These are phyloP conservation scores for Bondarzewia mesenterica DNA, from an alignment of 1,284 basidiomycete genomes.

Conservation along the genomic window DNA sequence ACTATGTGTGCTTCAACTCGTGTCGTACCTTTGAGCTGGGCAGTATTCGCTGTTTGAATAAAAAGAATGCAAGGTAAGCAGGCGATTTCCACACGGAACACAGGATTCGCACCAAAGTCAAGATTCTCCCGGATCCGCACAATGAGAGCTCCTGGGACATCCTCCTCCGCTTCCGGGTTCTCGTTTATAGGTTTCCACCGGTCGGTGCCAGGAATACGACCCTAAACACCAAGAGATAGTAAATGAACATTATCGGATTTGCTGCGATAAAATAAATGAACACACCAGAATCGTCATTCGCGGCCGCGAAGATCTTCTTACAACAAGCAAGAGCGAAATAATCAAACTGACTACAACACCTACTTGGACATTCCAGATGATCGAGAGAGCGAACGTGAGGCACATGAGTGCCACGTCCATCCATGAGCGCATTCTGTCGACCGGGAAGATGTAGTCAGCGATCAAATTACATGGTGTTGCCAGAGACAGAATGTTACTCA, in stretches of 20 bases:
- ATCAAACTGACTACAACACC: conserved; percentile 82
- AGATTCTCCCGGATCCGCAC: conserved; percentile 76
- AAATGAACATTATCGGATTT: neutral
- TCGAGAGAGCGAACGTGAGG: conserved; percentile 76
- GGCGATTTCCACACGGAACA: neutral
- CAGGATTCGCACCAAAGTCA: conserved; percentile 55
- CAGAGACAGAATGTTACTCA: conserved; percentile 27
- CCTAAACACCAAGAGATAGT: conserved; percentile 31
- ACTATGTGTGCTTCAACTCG: neutral
- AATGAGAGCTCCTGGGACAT: conserved; percentile 72
- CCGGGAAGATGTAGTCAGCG: conserved; percentile 2
- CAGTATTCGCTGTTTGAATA: conserved; percentile 65
- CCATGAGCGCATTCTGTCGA: conserved; percentile 75
- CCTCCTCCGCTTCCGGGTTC: conserved; percentile 68
- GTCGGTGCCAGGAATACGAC: conserved; percentile 75
- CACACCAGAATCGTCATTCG: conserved; percentile 62
- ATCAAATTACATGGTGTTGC: neutral
- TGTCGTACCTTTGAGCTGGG: conserved; percentile 69
- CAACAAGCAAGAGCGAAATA: conserved; percentile 80
- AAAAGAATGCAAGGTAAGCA: conserved; percentile 2
- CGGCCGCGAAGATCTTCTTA: conserved; percentile 77
- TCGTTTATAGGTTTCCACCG: conserved; percentile 79
- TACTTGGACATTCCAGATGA: conserved; percentile 75
- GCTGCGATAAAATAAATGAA: conserved; percentile 1
- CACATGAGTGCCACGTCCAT: conserved; percentile 78